Base-by-base conservation (phyloP, 176 grass and related monocot genomes). In the Carex scoparia region DNA sequence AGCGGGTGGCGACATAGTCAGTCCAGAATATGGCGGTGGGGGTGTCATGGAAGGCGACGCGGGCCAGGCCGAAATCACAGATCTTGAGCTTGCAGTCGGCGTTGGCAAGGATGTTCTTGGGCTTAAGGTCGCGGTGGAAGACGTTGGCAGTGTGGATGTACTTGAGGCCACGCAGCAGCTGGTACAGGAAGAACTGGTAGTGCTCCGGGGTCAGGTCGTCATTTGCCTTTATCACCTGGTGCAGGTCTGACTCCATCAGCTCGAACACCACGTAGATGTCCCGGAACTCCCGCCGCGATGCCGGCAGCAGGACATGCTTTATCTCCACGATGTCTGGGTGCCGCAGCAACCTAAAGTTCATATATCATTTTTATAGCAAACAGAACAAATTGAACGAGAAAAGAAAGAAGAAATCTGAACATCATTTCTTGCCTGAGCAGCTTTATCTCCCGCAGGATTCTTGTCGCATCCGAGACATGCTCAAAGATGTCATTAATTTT, bases 141-240 rank as follows among this genome's bases (percentile, higher is more conserved):
- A 98, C 96, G 84, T 94, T 98, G 85, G 96, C 96, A 90, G 95
- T 93, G 90, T 98, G 95, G 89, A 98, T 98, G 72, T 98, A 98
- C 87, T 98, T 98, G 86, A 98, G 79, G 81, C 93, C 95, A 8
- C 95, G 88, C 61, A 98, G 91, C 59, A 98, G 80, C 85, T 98
- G 95, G 84, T 95, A 98, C 11, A 98, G 81, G 88, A 98, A 98
- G 86, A 98, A 98, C 59, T 95, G 95, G 69, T 95, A 95, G 65
- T 98, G 95, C 46, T 98, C 95, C 32, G 88, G 93, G 28, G 95
- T 98, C 27, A 98, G 61, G 66, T 98, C 95, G 71, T 98, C 95
- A 7, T 98, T 98, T 46, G 93, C 95, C 85, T 98, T 98, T 78
- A 98, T 98, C 74, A 98, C 95, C 89, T 98, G 95, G 53, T 98